These are phyloP conservation scores for Stentor coeruleus DNA, from an alignment of 73 alveolate genomes.

Conservation along the genomic window DNA sequence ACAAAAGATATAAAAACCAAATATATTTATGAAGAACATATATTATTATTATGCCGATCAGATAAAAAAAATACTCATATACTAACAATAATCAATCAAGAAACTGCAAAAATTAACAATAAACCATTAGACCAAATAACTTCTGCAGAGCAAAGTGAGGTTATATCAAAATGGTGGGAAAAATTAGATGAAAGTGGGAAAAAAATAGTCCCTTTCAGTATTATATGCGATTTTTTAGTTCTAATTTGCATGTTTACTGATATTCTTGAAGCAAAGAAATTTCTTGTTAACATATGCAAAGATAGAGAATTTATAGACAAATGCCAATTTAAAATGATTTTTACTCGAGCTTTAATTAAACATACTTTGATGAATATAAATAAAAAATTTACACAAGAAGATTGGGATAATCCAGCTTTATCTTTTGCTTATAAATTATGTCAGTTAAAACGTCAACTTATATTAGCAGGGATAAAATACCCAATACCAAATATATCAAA, in stretches of 20 bases:
- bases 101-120: neutral
- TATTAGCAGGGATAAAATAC: neutral
- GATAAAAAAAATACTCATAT: neutral
- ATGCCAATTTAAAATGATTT: neutral
- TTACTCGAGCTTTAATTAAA: neutral
- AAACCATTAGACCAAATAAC: too few relatives aligned
- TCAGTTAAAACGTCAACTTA: neutral
- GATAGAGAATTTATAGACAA: neutral
- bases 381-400: neutral
- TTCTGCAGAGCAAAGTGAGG: neutral
- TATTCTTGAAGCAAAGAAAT: neutral
- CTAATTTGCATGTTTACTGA: neutral
- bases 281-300: neutral
- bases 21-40: too few relatives aligned
- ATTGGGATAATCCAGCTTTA: neutral
- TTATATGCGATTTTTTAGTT: neutral
- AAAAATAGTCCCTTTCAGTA: neutral
- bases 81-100: neutral
- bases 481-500: neutral
- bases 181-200: neutral
- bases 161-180: neutral
- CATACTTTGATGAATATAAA: neutral
- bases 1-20: neutral
- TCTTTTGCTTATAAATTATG: neutral
- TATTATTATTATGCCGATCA: neutral